These are phyloP conservation scores for Monosporascus sp. DNA, from an alignment of 2,329 filamentous ascomycete genomes.

Conservation along the genomic window DNA sequence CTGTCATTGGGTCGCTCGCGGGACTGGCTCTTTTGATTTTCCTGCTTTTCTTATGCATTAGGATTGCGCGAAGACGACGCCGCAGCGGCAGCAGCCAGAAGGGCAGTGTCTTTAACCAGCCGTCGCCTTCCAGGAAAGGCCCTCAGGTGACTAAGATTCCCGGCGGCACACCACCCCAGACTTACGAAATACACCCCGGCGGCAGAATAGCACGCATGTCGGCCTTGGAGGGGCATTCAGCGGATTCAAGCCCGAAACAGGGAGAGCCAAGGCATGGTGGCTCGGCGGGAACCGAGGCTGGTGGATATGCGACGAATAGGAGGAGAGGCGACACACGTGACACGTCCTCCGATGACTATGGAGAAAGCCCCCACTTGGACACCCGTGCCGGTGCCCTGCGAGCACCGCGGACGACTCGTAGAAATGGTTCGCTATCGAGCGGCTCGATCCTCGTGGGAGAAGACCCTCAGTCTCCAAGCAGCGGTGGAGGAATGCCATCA, in stretches of 20 bases:
- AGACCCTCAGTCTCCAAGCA: slow-evolving; percentile 69
- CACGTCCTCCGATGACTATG: slow-evolving; percentile 67
- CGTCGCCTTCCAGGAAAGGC: slow-evolving; percentile 62
- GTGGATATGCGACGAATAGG: slow-evolving; percentile 42
- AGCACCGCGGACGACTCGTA: slow-evolving; percentile 58
- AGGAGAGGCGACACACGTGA: slow-evolving; percentile 36
- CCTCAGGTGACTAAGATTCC: slow-evolving; percentile 35
- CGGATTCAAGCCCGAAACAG: slow-evolving; percentile 53
- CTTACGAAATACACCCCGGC: slow-evolving; percentile 74
- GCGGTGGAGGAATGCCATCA: slow-evolving; percentile 72
- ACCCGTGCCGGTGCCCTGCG: slow-evolving; percentile 51
- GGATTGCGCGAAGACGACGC: slow-evolving; percentile 43
- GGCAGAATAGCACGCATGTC: slow-evolving; percentile 95
- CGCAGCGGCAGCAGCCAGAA: slow-evolving; percentile 48
- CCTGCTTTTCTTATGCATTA: slow-evolving; percentile 65
- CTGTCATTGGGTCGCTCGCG: slow-evolving; percentile 75
- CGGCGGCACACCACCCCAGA: slow-evolving; percentile 34
- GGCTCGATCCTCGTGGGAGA: slow-evolving; percentile 68
- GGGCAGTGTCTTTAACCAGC: slow-evolving; percentile 83
- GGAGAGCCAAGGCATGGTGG: slow-evolving; percentile 44
- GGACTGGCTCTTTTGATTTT: slow-evolving; percentile 66
- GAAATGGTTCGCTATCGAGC: slow-evolving; percentile 86
- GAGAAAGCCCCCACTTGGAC: slow-evolving; percentile 67
- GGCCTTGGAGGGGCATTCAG: slow-evolving; percentile 73
- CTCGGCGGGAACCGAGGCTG: slow-evolving; percentile 40